Conservation (phyloP, 2,329 filamentous ascomycete genomes). For the Ophiosphaerella korrae region DNA sequence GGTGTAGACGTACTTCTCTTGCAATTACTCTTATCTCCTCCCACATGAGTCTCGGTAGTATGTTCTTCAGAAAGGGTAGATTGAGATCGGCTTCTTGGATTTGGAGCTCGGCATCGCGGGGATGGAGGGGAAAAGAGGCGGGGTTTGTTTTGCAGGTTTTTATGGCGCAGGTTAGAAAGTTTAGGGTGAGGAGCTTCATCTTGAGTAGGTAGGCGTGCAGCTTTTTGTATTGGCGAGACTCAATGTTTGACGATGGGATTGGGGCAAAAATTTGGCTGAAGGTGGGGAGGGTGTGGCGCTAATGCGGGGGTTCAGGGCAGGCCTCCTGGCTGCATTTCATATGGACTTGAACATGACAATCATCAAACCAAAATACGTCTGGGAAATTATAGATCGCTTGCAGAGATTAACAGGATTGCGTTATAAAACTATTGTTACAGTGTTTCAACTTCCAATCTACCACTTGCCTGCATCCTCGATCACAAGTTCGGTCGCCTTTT, state of each 20-base stretch:
- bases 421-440: neutral
- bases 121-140: constrained; percentile 86
- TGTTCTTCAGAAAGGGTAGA: constrained; percentile 77
- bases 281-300: no score
- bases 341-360: no score
- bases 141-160: constrained; percentile 88
- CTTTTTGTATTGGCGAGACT: neutral
- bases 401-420: neutral
- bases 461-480: constrained; percentile 18
- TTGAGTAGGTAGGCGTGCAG: constrained; percentile 46
- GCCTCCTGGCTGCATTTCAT: no score
- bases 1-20: constrained; percentile 65
- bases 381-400: no score
- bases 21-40: constrained; percentile 75
- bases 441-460: neutral
- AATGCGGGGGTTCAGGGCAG: no score
- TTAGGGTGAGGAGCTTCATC: constrained; percentile 96
- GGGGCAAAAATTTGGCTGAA: no score
- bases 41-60: constrained; percentile 90
- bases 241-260: neutral
- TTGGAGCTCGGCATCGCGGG: constrained; percentile 88
- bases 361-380: no score
- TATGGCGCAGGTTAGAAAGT: constrained; percentile 95
- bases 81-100: constrained; percentile 83
- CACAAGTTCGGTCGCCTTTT: constrained; percentile 25